Base-by-base conservation (phyloP, 441 rosid species). In the Populus hybrid region DNA sequence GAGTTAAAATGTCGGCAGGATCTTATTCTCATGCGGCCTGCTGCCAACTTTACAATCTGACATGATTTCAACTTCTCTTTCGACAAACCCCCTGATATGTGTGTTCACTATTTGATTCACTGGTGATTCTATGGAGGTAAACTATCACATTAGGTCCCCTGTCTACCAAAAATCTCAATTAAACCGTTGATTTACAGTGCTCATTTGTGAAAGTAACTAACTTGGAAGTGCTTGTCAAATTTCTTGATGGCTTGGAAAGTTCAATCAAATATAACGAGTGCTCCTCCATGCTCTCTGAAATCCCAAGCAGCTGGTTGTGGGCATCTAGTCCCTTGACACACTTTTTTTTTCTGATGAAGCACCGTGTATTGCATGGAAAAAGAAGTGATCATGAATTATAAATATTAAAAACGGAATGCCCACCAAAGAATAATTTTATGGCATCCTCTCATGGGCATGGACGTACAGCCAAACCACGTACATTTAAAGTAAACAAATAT, bases 21-120 rank as follows among this genome's bases (percentile, higher is more conserved):
- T 85, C 80, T 82, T 87, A 85, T 84, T 84, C 86, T 83, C 74
- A 53, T 76, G 42, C 64, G 80, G 85, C 83, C 86, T 74, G 83
- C 82, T 82, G 70, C 79, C 82, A 72, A 79, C 83, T 76, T 81
- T 67, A 84, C 87, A 78, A 26, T 38, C 74, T 42, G 24, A 24
- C 24, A 24, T 24, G 24, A 24, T 24, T 24, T 24, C 24, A 24
- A 24, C 24, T 24, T 24, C 24, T 24, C 24, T 24, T 24, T 24
- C 24, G 24, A 24, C 24, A 24, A 24, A 24, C 24, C 26, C 73
- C 78, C 61, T 74, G 73, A 72, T 82, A 2, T 28, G 31, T 29
- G 61, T 53, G 61, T 53, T 16, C 61, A 53, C 7, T 53, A 53
- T 53, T 53, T 16, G n/a, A 53, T 53, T 53, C 61, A 18, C 2